Conservation (phyloP, 371 early-diverging fungal genomes). For the Mortierella sp. region DNA sequence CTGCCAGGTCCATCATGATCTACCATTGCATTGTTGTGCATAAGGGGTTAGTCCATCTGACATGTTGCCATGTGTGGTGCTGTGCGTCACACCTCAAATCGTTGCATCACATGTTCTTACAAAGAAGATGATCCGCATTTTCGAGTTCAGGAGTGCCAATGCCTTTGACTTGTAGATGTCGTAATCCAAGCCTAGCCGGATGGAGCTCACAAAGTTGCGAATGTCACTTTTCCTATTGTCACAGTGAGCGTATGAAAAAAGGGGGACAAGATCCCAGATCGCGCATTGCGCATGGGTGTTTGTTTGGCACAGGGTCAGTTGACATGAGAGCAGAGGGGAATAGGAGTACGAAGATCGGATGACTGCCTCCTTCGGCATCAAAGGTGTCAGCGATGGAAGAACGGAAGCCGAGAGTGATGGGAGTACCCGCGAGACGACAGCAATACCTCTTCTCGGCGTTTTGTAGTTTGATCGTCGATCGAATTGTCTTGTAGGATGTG, state of each 20-base stretch:
- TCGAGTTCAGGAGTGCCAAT: slow-evolving; percentile 44
- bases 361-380: no score
- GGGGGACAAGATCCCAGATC: background rate
- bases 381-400: no score
- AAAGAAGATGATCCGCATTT: slow-evolving; percentile 44
- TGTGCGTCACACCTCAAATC: no score
- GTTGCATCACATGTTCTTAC: slow-evolving; percentile 9
- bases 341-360: no score
- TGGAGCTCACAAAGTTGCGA: slow-evolving; percentile 35
- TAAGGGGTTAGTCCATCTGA: no score
- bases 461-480: slow-evolving; percentile 35
- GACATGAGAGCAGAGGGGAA: no score
- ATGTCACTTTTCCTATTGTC: slow-evolving; percentile 47
- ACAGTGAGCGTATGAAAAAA: background rate
- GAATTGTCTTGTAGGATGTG: slow-evolving; percentile 43
- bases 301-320: no score
- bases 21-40: slow-evolving; percentile 16
- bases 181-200: slow-evolving; percentile 38
- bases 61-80: no score
- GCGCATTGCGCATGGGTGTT: no score
- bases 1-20: slow-evolving; percentile 67
- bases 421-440: no score
- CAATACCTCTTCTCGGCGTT: slow-evolving; percentile 38
- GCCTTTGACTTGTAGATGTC: slow-evolving; percentile 30
- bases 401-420: no score